Evolutionary conservation across 305 asterid species (phyloP).

Genomic region (Solanum hybrid): DNA sequence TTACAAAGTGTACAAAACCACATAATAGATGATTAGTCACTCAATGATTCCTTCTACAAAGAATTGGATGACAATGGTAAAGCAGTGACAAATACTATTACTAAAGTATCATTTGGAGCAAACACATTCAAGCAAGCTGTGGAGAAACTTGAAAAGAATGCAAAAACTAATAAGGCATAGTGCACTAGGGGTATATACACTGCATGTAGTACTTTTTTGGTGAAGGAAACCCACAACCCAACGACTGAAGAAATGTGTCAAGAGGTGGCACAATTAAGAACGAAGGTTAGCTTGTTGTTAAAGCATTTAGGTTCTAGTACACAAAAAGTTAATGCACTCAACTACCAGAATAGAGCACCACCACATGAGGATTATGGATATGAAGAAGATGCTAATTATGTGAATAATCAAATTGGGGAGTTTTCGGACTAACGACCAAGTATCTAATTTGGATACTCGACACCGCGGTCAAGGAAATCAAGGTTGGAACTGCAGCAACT

Average conservation of each 20-base stretch:
- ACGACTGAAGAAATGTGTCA: background rate
- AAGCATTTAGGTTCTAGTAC: background rate
- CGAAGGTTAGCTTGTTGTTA: too few relatives aligned
- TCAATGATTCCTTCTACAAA: background rate
- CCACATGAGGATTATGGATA: background rate
- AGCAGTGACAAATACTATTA: background rate
- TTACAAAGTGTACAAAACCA: background rate
- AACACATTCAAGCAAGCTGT: background rate
- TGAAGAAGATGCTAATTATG: background rate
- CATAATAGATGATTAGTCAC: background rate
- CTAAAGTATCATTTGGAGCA: too few relatives aligned
- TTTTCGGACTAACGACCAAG: background rate
- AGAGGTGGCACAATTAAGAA: background rate
- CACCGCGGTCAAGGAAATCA: background rate
- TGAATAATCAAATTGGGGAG: background rate
- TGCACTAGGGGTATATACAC: background rate
- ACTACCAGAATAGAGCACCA: too few relatives aligned
- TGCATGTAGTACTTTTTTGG: too few relatives aligned
- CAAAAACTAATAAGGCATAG: background rate
- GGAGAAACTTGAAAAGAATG: background rate
- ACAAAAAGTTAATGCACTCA: too few relatives aligned
- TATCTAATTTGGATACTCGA: background rate
- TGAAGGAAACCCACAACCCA: background rate
- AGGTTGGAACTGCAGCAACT: background rate
- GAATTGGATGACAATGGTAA: background rate